Evolutionary conservation across 164 flowering plant genomes (phyloP).

Genomic region (Sextonia rubra): DNA sequence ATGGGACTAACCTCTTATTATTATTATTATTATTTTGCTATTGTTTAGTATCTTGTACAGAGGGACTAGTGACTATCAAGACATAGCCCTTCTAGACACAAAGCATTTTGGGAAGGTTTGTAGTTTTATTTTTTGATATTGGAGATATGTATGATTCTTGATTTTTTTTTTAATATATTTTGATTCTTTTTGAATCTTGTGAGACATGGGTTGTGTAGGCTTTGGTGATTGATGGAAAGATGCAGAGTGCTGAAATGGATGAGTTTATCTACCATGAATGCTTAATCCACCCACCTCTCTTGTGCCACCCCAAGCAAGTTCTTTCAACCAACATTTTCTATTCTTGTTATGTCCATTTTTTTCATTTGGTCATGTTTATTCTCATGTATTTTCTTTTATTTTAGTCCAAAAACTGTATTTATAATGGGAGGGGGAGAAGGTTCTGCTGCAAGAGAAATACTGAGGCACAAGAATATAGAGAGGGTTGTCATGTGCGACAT

Average conservation of each 20-base stretch:
- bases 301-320: constrained; percentile 62
- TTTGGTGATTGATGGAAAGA: constrained; percentile 84
- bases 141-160: background rate
- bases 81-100: constrained; percentile 75
- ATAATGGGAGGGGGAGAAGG: constrained; percentile 99
- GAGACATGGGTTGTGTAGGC: constrained; percentile 28
- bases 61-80: constrained; percentile 65
- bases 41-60: constrained; percentile 49
- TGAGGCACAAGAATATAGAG: constrained; percentile 59
- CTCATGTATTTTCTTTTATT: background rate
- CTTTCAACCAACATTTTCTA: background rate
- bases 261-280: constrained; percentile 87
- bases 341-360: background rate
- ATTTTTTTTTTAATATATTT: background rate
- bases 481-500: constrained; percentile 90
- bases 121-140: background rate
- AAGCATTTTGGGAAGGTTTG: constrained; percentile 78
- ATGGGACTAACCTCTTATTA: background rate
- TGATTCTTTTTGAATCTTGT: background rate
- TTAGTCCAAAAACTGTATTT: constrained; percentile 69
- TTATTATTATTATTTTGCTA: background rate
- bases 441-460: constrained; percentile 78
- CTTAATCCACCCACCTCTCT: constrained; percentile 74
- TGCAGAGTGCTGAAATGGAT: constrained; percentile 86
- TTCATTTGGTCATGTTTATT: background rate